Base-by-base conservation (phyloP, 139 green algal genomes). In the Edaphochlamys debaryana region DNA sequence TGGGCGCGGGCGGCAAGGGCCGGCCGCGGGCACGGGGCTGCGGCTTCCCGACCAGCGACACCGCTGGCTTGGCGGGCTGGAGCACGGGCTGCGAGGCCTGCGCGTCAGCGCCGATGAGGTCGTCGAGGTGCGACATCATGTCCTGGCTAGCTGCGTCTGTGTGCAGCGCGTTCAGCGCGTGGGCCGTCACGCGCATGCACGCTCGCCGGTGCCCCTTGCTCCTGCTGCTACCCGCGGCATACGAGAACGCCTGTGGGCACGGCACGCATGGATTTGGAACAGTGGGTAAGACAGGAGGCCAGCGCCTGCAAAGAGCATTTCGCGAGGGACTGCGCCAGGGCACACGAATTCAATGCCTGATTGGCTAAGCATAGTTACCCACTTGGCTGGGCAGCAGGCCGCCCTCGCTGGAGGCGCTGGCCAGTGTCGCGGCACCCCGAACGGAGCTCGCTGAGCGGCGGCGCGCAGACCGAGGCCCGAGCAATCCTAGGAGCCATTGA, bases 401-500 rank as follows among this genome's bases (percentile, higher is more conserved):
- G 34, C 23, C 23, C 19, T 8, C 13, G 58, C 58, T 34, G 58
- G 27, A 11, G 11, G 27, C 23, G 4, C 19, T 25, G 4, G 6
- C 20, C 23, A 4, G 20, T 11, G 58, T 36, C 20, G 58, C 58
- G 13, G 1, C 23, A 17, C 27, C 3, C 58, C 27, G 17, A 3
- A 27, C 25, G 19, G 58, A 34, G 58, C 58, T 32, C 58, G 9
- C 58, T 6, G 58, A 66, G 58, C 74, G 74, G 74, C 74, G 74
- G 74, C 74, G 74, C 58, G 58, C 38, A 40, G 60, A 58, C 36
- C 74, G 70, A 1, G 56, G 74, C 0, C 74, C 74, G 25, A 80
- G 58, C 74, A 80, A 60, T 32, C 74, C 74, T 42, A 80, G 50
- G 3, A 80, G 30, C 74, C 74, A 69, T 60, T 70, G 74, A 22